Conservation (phyloP, 768 basidiomycete genomes). For the Mycena maculata region DNA sequence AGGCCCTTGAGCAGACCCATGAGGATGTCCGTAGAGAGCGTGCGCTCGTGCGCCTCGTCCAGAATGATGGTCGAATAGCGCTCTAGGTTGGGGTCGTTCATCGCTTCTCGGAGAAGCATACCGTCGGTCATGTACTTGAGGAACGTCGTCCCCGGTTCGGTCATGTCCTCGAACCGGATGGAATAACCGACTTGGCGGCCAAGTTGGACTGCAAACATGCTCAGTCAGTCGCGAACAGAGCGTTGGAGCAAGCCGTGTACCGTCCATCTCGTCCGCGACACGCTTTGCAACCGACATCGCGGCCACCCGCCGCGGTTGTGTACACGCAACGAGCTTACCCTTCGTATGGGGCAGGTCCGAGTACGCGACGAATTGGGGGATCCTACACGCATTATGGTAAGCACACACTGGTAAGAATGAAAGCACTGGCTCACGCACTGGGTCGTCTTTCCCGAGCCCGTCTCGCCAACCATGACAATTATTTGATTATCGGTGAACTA, state of each 20-base stretch:
- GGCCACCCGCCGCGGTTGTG: constrained; percentile 95
- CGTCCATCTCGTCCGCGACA: constrained; percentile 99
- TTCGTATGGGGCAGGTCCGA: constrained; percentile 92
- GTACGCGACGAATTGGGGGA: constrained; percentile 96
- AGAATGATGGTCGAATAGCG: constrained; percentile 98
- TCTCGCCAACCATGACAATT: constrained; percentile 93
- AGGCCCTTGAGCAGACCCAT: constrained; percentile 96
- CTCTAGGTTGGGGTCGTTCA: constrained; percentile 91
- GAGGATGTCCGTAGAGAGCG: constrained; percentile 96
- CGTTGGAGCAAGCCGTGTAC: constrained; percentile 60
- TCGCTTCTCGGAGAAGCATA: constrained; percentile 98
- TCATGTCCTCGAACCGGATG: constrained; percentile 98
- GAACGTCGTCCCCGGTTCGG: constrained; percentile 89
- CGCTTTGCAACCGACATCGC: constrained; percentile 99
- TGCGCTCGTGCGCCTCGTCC: constrained; percentile 99
- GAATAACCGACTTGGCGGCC: constrained; percentile 97
- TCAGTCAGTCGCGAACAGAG: constrained; percentile 13
- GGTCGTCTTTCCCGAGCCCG: constrained; percentile 95
- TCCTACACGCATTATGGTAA: constrained; percentile 62
- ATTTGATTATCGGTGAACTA: constrained; percentile 87
- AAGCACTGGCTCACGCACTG: constrained; percentile 85
- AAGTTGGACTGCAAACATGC: constrained; percentile 73
- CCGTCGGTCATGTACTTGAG: constrained; percentile 99
- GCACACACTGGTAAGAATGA: constrained; percentile 12
- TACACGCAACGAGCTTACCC: constrained; percentile 94